Percentiles rank a stretch among this genome's conserved stretches.
Evolutionary conservation across 768 basidiomycete species (phyloP).

Genomic region (Phlebiopsis gigantea): DNA sequence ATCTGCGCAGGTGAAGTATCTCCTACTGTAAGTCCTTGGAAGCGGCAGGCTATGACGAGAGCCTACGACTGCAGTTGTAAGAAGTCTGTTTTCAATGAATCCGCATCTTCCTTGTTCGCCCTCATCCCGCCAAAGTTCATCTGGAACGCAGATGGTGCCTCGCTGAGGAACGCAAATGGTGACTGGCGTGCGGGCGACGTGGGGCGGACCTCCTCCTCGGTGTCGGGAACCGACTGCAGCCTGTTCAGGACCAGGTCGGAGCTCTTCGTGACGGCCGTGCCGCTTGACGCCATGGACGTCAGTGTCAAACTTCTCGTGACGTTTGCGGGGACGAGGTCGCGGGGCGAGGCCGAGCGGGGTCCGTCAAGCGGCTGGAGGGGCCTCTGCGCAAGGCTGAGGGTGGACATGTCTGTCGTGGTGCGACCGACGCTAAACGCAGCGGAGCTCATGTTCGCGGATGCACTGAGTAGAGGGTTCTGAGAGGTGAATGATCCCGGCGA

Average conservation of each 20-base stretch:
- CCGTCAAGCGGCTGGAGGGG: neutral
- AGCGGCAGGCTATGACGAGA: too few species aligned
- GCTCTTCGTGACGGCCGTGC: neutral
- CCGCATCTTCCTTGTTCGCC: slow-evolving; percentile 18
- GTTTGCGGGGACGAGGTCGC: neutral
- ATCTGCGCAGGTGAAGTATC: too few species aligned
- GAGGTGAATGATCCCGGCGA: neutral
- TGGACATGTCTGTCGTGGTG: neutral
- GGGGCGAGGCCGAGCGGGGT: neutral
- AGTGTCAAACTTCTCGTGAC: neutral
- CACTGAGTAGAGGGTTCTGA: neutral
- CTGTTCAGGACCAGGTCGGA: neutral
- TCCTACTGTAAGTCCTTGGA: too few species aligned
- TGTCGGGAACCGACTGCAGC: neutral
- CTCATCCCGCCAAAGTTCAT: slow-evolving; percentile 1
- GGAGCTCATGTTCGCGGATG: neutral
- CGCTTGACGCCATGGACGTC: neutral
- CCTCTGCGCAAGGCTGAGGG: neutral
- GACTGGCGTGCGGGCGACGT: slow-evolving; percentile 4
- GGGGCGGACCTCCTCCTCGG: too few species aligned
- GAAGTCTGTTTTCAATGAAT: slow-evolving; percentile 23
- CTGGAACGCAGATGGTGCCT: slow-evolving; percentile 9
- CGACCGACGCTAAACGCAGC: too few species aligned
- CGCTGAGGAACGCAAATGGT: slow-evolving; percentile 14
- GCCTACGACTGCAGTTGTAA: slow-evolving; percentile 19